Conservation (phyloP, 306 rosid species). For the Vicia faba region DNA sequence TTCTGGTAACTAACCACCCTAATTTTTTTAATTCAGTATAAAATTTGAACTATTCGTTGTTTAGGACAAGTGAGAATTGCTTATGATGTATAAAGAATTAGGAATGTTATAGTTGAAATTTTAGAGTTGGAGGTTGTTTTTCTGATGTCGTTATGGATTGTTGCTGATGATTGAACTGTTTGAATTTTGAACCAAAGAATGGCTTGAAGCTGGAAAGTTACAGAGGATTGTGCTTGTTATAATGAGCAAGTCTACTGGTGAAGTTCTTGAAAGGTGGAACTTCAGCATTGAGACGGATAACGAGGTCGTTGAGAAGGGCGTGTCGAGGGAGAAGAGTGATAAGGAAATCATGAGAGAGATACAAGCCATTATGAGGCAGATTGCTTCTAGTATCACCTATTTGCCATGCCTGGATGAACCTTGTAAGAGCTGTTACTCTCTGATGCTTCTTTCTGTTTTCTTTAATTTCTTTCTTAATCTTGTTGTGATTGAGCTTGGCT, state of each 20-base stretch:
- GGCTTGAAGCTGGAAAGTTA: slow-evolving; percentile 98
- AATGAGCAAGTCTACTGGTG: slow-evolving; percentile 63
- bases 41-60: too few species aligned
- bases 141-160: background rate
- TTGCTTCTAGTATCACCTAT: slow-evolving; percentile 98
- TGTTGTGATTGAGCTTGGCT: background rate
- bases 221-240: slow-evolving; percentile 93
- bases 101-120: too few species aligned
- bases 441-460: too few species aligned
- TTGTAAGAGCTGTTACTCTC: slow-evolving; percentile 43
- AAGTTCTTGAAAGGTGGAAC: slow-evolving; percentile 97
- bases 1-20: slow-evolving; percentile 54
- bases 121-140: slow-evolving; percentile 17
- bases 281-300: slow-evolving; percentile 93
- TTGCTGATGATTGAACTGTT: slow-evolving; percentile 27
- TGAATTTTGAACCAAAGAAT: slow-evolving; percentile 55
- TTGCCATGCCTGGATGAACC: slow-evolving; percentile 96
- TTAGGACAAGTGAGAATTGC: too few species aligned
- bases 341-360: slow-evolving; percentile 99
- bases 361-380: slow-evolving; percentile 98
- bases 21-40: background rate
- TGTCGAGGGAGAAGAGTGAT: slow-evolving; percentile 93
- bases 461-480: too few species aligned
- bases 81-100: too few species aligned
- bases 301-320: slow-evolving; percentile 79